phyloP scores from a whole-genome alignment of 1,284 basidiomycete species.

The Ceratobasidium sp. region DNA sequence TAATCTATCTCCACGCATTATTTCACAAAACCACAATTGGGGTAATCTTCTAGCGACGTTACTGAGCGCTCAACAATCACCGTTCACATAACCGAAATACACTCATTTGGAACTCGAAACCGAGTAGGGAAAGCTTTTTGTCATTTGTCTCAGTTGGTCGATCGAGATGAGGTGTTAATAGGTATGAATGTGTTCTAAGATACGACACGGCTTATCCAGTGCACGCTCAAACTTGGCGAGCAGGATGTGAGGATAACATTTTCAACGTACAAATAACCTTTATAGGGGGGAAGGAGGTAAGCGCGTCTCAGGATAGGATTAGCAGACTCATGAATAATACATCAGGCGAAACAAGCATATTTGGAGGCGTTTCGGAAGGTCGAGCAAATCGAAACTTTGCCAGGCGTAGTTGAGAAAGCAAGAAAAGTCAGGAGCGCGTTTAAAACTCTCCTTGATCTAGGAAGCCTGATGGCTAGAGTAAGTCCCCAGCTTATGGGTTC shows the following conservation, averaged over 20 bases:
- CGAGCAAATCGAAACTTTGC: background rate
- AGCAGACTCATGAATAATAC: no score
- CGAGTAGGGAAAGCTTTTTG: background rate
- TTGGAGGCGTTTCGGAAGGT: background rate
- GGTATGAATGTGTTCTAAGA: no score
- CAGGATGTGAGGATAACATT: no score
- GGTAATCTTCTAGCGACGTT: background rate
- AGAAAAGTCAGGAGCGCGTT: background rate
- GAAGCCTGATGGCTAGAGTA: background rate
- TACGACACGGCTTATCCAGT: no score
- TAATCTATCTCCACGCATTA: no score
- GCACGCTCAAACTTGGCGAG: no score
- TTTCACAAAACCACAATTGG: background rate
- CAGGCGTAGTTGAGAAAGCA: background rate
- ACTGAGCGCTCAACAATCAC: background rate
- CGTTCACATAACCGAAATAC: background rate
- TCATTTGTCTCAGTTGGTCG: background rate
- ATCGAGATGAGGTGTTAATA: no score
- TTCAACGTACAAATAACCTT: no score
- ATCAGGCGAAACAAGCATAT: background rate
- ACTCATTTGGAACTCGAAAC: background rate
- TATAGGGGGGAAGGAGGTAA: no score
- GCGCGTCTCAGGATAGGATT: no score
- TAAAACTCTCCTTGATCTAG: background rate
- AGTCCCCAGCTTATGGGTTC: background rate